Percentiles rank a stretch among this genome's conserved stretches.
These are phyloP conservation scores for Pelargonium citronellum DNA, from an alignment of 441 rosid species.

Conservation along the genomic window DNA sequence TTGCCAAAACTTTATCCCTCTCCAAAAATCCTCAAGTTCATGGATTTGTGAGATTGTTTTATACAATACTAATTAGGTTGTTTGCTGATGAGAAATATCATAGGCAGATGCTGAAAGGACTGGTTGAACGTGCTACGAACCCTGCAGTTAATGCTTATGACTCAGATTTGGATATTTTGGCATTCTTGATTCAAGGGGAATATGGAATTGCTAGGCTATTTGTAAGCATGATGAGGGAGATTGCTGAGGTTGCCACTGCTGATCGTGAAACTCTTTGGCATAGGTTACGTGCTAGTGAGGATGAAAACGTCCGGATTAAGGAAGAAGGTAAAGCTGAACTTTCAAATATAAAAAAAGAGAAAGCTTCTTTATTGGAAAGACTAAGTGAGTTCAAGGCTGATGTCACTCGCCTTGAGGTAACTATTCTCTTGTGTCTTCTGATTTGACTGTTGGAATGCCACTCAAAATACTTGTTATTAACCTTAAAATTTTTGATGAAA, in stretches of 20 bases:
- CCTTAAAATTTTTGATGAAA: background rate
- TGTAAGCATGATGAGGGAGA: conserved; percentile 9
- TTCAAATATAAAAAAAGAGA: background rate
- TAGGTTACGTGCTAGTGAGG: conserved; percentile 6
- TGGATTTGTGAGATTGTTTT: background rate
- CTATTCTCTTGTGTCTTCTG: background rate
- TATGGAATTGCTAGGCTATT: conserved; percentile 2
- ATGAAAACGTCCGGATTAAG: conserved; percentile 7
- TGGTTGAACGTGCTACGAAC: conserved; percentile 2
- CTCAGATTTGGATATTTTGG: conserved; percentile 4
- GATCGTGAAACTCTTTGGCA: conserved; percentile 6
- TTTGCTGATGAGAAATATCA: conserved; percentile 9
- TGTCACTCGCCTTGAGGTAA: background rate
- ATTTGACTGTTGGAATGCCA: conserved; percentile 1
- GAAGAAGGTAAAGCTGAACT: conserved; percentile 5
- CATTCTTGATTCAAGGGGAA: conserved; percentile 8
- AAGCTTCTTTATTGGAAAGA: conserved; percentile 7
- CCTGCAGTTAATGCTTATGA: conserved; percentile 1
- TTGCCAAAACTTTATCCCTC: conserved; percentile 7
- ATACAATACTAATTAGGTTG: background rate
- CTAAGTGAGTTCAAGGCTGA: conserved; percentile 10
- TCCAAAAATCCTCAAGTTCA: background rate
- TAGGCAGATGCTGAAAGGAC: conserved; percentile 10
- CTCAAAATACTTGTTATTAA: background rate
- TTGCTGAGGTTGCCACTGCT: background rate